Base-by-base conservation (phyloP, 768 basidiomycete species). In the Rickenella mellea region DNA sequence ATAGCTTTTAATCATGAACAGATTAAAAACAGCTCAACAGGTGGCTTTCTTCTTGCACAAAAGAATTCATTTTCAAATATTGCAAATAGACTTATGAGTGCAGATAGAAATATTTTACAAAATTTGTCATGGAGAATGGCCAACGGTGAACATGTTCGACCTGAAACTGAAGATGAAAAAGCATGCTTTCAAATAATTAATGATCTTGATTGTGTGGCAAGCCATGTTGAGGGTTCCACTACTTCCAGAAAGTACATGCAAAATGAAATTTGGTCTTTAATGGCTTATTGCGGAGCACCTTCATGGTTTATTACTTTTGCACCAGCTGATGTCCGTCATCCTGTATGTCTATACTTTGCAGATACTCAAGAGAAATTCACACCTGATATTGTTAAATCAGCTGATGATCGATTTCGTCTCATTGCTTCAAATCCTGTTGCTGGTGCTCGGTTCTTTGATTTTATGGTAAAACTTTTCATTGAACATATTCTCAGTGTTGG, bases 1-100 rank as follows among this genome's bases (percentile, higher is more conserved):
- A 43, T 66, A 20, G 63, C 56, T 0, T 68, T 68, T 41, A 68
- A 61, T 39, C 61, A 68, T 36, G 45, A 60, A 21, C 69, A 69
- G 41, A 57, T 68, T 2, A 62, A 55, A 32, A 43, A 41, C 1
- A 50, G 56, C 2, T 48, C 55, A 0, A 51, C 42, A 0, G 58
- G 55, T 4, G 55, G 64, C 3, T 65, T 51, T 38, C 31, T 45
- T 64, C 27, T 56, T 8, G 51, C 58, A 1, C 47, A 64, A 32
- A 52, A 4, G 17, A 17, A 22, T 29, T 1, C 19, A 48, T 1
- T 15, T 40, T 17, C 33, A 36, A 10, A 36, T 36, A 22, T 9
- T 19, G 33, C 3, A 15, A 15, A 36, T 11, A 36, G 33, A 36
- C 33, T 36, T n/a, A n/a, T n/a, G n/a, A n/a, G n/a, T n/a, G n/a